Conservation (phyloP, 345 rosid species). For the Linum trigynum region DNA sequence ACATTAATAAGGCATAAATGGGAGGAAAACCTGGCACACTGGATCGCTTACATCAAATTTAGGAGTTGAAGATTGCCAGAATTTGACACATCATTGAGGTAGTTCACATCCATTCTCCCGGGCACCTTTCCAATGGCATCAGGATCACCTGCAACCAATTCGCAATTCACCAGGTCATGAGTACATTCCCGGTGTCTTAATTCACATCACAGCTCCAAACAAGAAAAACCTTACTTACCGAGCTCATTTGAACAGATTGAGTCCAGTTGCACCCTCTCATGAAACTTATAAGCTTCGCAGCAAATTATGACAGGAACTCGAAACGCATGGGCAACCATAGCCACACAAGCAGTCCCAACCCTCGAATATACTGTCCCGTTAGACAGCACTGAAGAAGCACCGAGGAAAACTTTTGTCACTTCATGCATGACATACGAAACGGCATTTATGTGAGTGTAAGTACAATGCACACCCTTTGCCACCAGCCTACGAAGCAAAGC, state of each 20-base stretch:
- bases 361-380: slow-evolving; percentile 93
- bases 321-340: slow-evolving; percentile 91
- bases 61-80: slow-evolving; percentile 67
- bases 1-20: slow-evolving; percentile 7
- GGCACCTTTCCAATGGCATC: slow-evolving; percentile 65
- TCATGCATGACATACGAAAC: slow-evolving; percentile 92
- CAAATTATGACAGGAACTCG: slow-evolving; percentile 80
- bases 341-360: slow-evolving; percentile 92
- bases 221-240: slow-evolving; percentile 35
- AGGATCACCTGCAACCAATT: slow-evolving; percentile 61
- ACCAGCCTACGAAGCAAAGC: slow-evolving; percentile 76
- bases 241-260: slow-evolving; percentile 94
- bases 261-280: slow-evolving; percentile 91
- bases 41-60: slow-evolving; percentile 51
- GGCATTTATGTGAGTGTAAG: slow-evolving; percentile 85
- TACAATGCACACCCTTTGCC: slow-evolving; percentile 65
- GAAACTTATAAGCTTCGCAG: slow-evolving; percentile 94
- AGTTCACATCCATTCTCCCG: slow-evolving; percentile 56
- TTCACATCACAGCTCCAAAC: no score
- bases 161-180: slow-evolving; percentile 1
- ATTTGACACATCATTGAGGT: slow-evolving; percentile 43
- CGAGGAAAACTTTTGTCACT: slow-evolving; percentile 83
- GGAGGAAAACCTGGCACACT: slow-evolving; percentile 2
- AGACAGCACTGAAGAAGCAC: slow-evolving; percentile 90
- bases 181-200: no score